phyloP scores from a whole-genome alignment of 2,329 filamentous ascomycete genomes.

The Claviceps quebecensis region DNA sequence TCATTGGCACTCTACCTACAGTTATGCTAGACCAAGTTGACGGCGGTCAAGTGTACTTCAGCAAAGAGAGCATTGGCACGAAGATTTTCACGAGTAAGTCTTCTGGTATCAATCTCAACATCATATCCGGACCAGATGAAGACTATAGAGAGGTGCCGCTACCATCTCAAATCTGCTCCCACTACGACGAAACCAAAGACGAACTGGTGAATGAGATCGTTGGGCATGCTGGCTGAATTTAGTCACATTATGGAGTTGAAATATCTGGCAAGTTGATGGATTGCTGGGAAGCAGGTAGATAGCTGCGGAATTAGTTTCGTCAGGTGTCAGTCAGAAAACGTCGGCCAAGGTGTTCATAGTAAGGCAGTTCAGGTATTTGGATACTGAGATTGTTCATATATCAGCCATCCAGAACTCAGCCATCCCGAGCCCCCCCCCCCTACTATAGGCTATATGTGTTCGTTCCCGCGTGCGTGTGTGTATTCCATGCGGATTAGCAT shows the following conservation, averaged over 20 bases:
- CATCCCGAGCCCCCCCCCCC: background rate
- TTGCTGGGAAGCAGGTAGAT: background rate
- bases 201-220: conserved; percentile 87
- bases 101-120: conserved; percentile 72
- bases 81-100: conserved; percentile 88
- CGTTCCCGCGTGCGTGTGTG: background rate
- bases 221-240: conserved; percentile 64
- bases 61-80: conserved; percentile 61
- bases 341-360: background rate
- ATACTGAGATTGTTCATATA: background rate
- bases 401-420: background rate
- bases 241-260: background rate
- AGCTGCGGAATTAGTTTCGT: background rate
- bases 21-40: conserved; percentile 89
- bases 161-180: conserved; percentile 77
- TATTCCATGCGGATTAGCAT: background rate
- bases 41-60: conserved; percentile 74
- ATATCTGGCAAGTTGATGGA: background rate
- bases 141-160: conserved; percentile 81
- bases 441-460: background rate
- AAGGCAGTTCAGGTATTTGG: background rate
- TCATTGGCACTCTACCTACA: conserved; percentile 73
- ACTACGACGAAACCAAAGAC: conserved; percentile 55
- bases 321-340: background rate
- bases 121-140: conserved; percentile 55